Percentiles rank a stretch among this genome's conserved stretches.
Evolutionary conservation across 805 yeast genomes (phyloP).

Genomic region (Candida ponderosae): DNA sequence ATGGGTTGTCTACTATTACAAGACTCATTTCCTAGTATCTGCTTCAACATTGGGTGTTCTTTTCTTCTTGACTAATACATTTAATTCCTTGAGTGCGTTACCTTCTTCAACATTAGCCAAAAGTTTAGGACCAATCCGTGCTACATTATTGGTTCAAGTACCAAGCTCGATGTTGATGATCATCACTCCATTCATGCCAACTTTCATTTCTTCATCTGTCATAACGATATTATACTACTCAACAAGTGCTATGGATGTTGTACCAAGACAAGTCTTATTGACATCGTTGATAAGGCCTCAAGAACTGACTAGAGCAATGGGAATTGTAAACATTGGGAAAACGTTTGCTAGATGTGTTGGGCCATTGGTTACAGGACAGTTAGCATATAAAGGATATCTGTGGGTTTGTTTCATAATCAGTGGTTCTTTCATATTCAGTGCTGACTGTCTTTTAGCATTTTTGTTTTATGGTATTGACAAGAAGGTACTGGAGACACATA

Average conservation of each 20-base stretch:
- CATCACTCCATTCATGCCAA: slow-evolving; percentile 37
- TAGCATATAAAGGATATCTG: slow-evolving; percentile 45
- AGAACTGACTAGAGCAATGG: slow-evolving; percentile 73
- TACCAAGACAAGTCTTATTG: slow-evolving; percentile 77
- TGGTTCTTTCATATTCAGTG: slow-evolving; percentile 34
- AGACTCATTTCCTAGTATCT: slow-evolving; percentile 41
- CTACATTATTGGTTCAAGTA: slow-evolving; percentile 65
- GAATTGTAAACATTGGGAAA: slow-evolving; percentile 78
- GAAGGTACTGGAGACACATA: slow-evolving; percentile 14
- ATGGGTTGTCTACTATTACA: slow-evolving; percentile 82
- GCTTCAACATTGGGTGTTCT: slow-evolving; percentile 58
- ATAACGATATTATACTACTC: slow-evolving; percentile 49
- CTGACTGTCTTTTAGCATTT: slow-evolving; percentile 25
- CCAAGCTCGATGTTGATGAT: slow-evolving; percentile 68
- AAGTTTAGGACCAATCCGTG: slow-evolving; percentile 67
- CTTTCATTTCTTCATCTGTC: slow-evolving; percentile 35
- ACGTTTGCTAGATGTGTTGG: slow-evolving; percentile 81
- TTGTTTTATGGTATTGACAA: slow-evolving; percentile 26
- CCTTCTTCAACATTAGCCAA: slow-evolving; percentile 71
- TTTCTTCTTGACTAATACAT: slow-evolving; percentile 55
- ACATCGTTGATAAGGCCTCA: slow-evolving; percentile 55
- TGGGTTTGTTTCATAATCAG: slow-evolving; percentile 48
- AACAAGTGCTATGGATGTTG: slow-evolving; percentile 81
- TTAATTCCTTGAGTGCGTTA: slow-evolving; percentile 61
- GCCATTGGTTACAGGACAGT: slow-evolving; percentile 68